Base-by-base conservation (phyloP, 305 asterid genomes). In the Fraxinus baroniana region DNA sequence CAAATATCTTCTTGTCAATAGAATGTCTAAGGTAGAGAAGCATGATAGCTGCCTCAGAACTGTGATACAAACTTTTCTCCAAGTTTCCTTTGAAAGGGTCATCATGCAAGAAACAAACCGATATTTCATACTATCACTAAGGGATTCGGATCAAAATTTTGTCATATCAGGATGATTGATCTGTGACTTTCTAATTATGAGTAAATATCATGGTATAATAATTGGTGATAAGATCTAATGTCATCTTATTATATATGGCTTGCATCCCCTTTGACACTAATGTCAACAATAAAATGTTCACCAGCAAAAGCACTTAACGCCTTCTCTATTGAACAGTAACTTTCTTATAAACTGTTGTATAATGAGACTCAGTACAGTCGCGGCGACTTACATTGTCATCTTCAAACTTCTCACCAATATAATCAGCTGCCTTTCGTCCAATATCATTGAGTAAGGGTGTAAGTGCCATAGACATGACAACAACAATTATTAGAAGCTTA, bases 401-500 rank as follows among this genome's bases (percentile, higher is more conserved):
- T 71, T 87, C 97, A 82, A 92, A 89, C 83, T 86, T 93, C 80
- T 93, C 91, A 12, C 92, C 91, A 83, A 94, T 86, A 87, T 87
- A 80, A 86, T 90, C 95, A 84, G 95, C 93, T 83, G 91, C 94
- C 84, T 90, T 92, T 88, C 94, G 89, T 85, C 99, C 98, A 77
- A 91, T 52, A 4, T 97, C 99, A 85, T 95, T 97, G 86, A 97
- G 97, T 80, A 92, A 79, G 24, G 99, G 99, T 13, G 99, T 97
- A 85, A 97, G 83, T 35, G 99, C 93, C 98, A 97, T 97, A 66
- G 99, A 94, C 74, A 97, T 91, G 87, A 97, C 99, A 77, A 97
- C 99, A 83, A 97, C 99, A 37, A 97, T 97, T 84, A 97, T 97
- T 76, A 97, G 98, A 81, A 97, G 97, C 90, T 97, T 97, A 93